phyloP scores from a whole-genome alignment of 495 filamentous ascomycete species.

The Lineolata rhizophorae region DNA sequence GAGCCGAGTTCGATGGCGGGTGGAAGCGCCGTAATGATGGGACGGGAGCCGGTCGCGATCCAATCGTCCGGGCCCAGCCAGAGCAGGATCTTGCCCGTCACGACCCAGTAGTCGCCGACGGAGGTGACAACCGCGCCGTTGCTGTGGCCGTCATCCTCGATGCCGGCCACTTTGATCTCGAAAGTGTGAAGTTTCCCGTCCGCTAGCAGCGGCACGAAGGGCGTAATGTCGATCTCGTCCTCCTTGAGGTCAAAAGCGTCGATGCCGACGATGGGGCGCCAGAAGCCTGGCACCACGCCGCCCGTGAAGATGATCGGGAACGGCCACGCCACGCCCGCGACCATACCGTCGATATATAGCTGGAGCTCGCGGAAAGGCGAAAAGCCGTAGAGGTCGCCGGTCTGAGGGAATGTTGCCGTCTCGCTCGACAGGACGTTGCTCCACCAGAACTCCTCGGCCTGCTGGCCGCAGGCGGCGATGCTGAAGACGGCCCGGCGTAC shows the following conservation, averaged over 20 bases:
- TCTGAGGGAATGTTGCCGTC: constrained; percentile 33
- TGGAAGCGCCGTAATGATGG: constrained; percentile 15
- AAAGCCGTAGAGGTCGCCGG: constrained; percentile 38
- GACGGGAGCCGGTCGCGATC: constrained; percentile 27
- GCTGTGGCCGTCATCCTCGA: constrained; percentile 29
- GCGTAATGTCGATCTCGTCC: constrained; percentile 69
- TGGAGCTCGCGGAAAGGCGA: constrained; percentile 72
- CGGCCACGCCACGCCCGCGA: constrained; percentile 68
- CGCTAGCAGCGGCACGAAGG: constrained; percentile 47
- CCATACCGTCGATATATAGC: constrained; percentile 48
- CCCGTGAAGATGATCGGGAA: constrained; percentile 80
- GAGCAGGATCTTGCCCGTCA: constrained; percentile 65
- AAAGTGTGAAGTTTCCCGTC: constrained; percentile 45
- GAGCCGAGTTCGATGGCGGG: constrained; percentile 22
- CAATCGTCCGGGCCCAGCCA: constrained; percentile 33
- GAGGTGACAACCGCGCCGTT: constrained; percentile 30
- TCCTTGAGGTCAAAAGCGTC: constrained; percentile 66
- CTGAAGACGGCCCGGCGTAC: constrained; percentile 50
- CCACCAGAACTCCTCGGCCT: constrained; percentile 77
- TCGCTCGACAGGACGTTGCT: constrained; percentile 51
- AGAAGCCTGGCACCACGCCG: constrained; percentile 60
- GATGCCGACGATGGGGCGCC: constrained; percentile 69
- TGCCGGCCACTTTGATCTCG: constrained; percentile 43
- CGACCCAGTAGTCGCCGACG: constrained; percentile 54
- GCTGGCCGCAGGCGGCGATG: constrained; percentile 58